These are phyloP conservation scores for Novymonas esmeraldas DNA, from an alignment of 208 protist species.

Conservation along the genomic window DNA sequence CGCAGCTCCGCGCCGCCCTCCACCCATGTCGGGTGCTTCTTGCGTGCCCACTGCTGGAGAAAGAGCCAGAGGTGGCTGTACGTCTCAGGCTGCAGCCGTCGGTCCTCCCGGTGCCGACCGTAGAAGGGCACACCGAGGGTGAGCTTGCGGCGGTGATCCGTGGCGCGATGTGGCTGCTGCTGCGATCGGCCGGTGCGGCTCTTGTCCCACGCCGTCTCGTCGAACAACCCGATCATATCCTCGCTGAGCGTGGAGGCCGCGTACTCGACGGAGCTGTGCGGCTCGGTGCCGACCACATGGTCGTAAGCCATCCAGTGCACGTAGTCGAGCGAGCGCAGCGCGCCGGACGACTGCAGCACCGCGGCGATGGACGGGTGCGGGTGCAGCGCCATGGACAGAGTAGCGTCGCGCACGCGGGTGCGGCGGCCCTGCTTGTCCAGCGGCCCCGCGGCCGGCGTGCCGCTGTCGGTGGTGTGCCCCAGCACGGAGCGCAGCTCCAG, in stretches of 20 bases:
- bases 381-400: slow-evolving; percentile 51
- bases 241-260: slow-evolving; percentile 27
- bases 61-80: slow-evolving; percentile 48
- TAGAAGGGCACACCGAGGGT: slow-evolving; percentile 77
- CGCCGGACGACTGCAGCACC: slow-evolving; percentile 25
- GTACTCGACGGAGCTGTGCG: slow-evolving; percentile 44
- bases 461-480: neutral
- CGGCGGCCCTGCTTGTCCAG: neutral
- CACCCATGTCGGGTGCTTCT: slow-evolving; percentile 32
- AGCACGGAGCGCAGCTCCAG: slow-evolving; percentile 36
- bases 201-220: neutral
- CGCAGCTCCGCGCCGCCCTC: slow-evolving; percentile 33
- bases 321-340: slow-evolving; percentile 47
- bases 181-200: neutral
- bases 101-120: slow-evolving; percentile 36
- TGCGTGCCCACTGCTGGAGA: slow-evolving; percentile 38
- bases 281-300: slow-evolving; percentile 19
- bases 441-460: neutral
- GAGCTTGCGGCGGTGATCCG: slow-evolving; percentile 36
- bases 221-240: slow-evolving; percentile 18
- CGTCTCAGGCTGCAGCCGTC: slow-evolving; percentile 34
- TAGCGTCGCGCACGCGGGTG: slow-evolving; percentile 6
- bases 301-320: slow-evolving; percentile 80
- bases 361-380: slow-evolving; percentile 31
- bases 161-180: neutral